These are phyloP conservation scores for Physocladia obscura DNA, from an alignment of 192 early-diverging fungal species.

Conservation along the genomic window DNA sequence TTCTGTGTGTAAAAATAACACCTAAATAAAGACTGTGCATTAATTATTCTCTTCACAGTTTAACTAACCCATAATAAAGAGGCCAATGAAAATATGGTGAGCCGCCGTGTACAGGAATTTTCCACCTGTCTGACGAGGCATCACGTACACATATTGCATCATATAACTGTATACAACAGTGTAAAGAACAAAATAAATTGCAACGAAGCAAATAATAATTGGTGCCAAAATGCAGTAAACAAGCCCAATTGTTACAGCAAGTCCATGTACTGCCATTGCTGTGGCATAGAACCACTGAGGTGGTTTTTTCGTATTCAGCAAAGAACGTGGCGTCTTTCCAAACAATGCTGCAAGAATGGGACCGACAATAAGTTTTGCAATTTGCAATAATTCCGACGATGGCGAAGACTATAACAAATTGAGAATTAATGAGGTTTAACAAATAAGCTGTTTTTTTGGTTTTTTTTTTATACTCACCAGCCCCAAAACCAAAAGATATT, in stretches of 20 bases:
- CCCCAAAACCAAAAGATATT: slow-evolving; percentile 77
- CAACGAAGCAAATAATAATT: slow-evolving; percentile 72
- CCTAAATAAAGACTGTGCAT: background rate
- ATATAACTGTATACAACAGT: slow-evolving; percentile 79
- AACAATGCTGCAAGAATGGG: slow-evolving; percentile 54
- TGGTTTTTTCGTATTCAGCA: slow-evolving; percentile 54
- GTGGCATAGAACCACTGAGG: slow-evolving; percentile 28
- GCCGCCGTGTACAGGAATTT: slow-evolving; percentile 35
- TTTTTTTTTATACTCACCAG: slow-evolving; percentile 31
- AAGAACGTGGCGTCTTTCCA: slow-evolving; percentile 74
- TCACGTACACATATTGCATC: slow-evolving; percentile 63
- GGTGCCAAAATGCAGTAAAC: slow-evolving; percentile 81
- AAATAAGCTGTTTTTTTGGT: background rate
- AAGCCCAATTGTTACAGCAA: slow-evolving; percentile 59
- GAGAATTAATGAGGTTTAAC: background rate
- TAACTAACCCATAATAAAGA: slow-evolving; percentile 51
- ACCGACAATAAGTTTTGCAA: slow-evolving; percentile 63
- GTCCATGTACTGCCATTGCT: slow-evolving; percentile 34
- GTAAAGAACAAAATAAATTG: slow-evolving; percentile 70
- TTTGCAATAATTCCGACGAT: slow-evolving; percentile 67
- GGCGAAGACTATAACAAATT: slow-evolving; percentile 45
- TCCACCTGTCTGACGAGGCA: slow-evolving; percentile 37
- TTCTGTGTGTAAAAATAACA: slow-evolving; percentile 40
- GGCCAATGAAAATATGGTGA: slow-evolving; percentile 39
- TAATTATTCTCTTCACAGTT: no score